A percentile compares a stretch with the other conserved stretches of the same genome.
These are phyloP conservation scores for Hansenula lynferdii DNA, from an alignment of 1,139 yeast species.

Conservation along the genomic window DNA sequence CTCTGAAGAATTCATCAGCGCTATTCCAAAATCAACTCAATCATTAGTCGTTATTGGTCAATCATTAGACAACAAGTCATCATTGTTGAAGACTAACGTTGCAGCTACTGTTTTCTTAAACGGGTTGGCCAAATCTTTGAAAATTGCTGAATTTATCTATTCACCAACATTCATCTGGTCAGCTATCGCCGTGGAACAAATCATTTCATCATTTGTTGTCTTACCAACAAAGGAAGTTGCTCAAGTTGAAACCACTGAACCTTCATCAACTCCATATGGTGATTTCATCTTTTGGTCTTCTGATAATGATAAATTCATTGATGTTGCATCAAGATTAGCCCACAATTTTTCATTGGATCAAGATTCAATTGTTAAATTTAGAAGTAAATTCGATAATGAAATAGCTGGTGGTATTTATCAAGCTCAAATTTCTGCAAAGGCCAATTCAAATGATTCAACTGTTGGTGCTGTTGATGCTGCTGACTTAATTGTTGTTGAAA, in stretches of 20 bases:
- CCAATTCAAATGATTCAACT: conserved; percentile 23
- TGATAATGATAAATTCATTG: conserved; percentile 52
- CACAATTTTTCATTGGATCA: conserved; percentile 69
- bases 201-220: conserved; percentile 41
- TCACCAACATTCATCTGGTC: conserved; percentile 54
- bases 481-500: conserved; percentile 62
- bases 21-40: conserved; percentile 55
- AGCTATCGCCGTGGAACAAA: conserved; percentile 45
- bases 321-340: conserved; percentile 63
- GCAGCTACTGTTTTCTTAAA: conserved; percentile 67
- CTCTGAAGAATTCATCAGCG: conserved; percentile 48
- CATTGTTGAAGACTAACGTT: conserved; percentile 61
- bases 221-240: conserved; percentile 25
- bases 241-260: conserved; percentile 4
- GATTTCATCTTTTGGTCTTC: conserved; percentile 63
- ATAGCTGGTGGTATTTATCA: conserved; percentile 75
- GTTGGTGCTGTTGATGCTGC: conserved; percentile 21
- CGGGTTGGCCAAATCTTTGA: conserved; percentile 28
- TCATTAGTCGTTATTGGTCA: conserved; percentile 66
- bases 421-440: conserved; percentile 54
- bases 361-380: conserved; percentile 45
- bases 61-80: conserved; percentile 33
- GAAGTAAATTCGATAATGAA: conserved; percentile 67
- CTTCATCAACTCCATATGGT: conserved; percentile 35
- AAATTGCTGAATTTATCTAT: conserved; percentile 48